These are phyloP conservation scores for Solanum chiquidenum DNA, from an alignment of 257 asterid genomes.

Conservation along the genomic window DNA sequence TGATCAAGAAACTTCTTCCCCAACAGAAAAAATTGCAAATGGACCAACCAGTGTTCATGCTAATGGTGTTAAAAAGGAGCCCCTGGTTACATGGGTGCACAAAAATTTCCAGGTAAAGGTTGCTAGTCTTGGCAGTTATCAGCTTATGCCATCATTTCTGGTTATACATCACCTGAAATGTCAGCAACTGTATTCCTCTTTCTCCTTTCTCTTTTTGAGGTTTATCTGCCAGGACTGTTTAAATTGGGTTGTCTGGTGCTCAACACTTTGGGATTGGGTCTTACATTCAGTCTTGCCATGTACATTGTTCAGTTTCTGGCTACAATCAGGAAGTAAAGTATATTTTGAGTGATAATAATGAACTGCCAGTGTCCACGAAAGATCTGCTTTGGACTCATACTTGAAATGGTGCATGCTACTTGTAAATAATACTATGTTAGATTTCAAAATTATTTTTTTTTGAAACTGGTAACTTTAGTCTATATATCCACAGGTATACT, in stretches of 20 bases:
- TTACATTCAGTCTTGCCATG: background rate
- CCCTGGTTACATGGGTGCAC: constrained; percentile 84
- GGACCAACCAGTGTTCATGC: constrained; percentile 40
- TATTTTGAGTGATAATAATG: background rate
- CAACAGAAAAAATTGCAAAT: constrained; percentile 45
- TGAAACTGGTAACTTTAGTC: no score
- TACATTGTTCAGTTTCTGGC: background rate
- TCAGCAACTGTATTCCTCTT: background rate
- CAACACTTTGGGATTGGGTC: background rate
- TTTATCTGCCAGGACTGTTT: background rate
- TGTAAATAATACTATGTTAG: background rate
- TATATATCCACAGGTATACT: no score
- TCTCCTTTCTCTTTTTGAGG: background rate
- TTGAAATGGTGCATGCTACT: background rate
- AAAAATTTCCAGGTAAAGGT: constrained; percentile 66
- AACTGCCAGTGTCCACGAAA: background rate
- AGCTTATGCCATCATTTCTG: background rate
- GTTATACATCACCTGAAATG: background rate
- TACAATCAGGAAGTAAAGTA: background rate
- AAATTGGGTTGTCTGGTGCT: background rate
- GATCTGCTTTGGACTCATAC: background rate
- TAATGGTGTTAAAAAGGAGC: constrained; percentile 52
- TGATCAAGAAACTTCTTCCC: constrained; percentile 41
- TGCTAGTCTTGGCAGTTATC: constrained; percentile 4
- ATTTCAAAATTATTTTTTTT: background rate